phyloP scores from a whole-genome alignment of 148 eudicot genomes.

The Chenopodium formosanum region DNA sequence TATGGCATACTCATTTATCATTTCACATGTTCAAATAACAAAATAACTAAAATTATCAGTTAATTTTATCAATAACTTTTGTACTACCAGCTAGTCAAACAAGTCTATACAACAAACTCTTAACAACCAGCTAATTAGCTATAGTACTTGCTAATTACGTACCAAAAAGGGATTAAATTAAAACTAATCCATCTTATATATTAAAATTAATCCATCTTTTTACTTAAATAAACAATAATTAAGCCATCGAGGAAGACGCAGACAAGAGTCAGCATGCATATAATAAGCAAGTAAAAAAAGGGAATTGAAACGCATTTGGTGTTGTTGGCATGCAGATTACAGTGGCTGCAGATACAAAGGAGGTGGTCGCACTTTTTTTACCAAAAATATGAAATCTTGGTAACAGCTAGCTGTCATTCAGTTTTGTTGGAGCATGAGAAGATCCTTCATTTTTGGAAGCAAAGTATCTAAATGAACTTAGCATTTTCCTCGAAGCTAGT shows the following conservation, averaged over 20 bases:
- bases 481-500: background rate
- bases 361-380: background rate
- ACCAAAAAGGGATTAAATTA: no score
- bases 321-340: background rate
- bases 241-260: background rate
- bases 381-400: background rate
- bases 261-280: background rate
- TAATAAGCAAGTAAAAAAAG: background rate
- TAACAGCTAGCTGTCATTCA: conserved; percentile 4
- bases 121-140: no score
- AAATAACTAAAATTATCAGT: no score
- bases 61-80: no score
- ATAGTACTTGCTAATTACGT: no score
- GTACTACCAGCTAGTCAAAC: no score
- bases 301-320: background rate
- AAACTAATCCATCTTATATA: no score
- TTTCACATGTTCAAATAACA: no score
- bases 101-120: no score
- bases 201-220: no score
- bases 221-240: background rate
- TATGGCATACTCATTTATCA: no score
- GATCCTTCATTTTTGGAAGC: background rate
- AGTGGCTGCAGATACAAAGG: background rate
- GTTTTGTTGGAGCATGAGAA: background rate
- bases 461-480: background rate